phyloP scores from a whole-genome alignment of 768 basidiomycete genomes.

The Phallus indusiatus region DNA sequence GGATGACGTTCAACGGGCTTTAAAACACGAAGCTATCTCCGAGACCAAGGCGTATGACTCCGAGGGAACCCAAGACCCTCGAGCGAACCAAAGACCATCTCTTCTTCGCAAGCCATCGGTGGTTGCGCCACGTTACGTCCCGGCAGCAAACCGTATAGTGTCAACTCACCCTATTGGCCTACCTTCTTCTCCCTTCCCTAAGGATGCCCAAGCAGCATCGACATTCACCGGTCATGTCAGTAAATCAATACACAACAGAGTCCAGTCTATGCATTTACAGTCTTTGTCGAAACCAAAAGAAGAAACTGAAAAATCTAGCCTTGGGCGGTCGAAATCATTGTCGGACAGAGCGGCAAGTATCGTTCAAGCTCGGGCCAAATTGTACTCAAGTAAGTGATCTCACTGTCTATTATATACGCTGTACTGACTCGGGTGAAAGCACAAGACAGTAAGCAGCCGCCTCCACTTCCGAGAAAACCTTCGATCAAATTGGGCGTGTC shows the following conservation, averaged over 20 bases:
- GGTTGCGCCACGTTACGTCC: not conserved
- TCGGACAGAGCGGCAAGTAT: slow-evolving; percentile 21
- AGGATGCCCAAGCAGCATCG: not conserved
- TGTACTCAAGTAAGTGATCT: not conserved
- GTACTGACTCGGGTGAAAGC: not conserved
- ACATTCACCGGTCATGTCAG: not conserved
- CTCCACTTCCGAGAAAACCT: slow-evolving; percentile 6
- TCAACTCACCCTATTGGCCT: not conserved
- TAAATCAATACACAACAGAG: not conserved
- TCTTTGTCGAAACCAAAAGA: not conserved
- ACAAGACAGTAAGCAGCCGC: not conserved
- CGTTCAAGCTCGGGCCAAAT: slow-evolving; percentile 20
- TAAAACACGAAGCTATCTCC: not conserved
- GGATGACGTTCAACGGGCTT: not conserved
- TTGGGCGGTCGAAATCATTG: slow-evolving; percentile 10
- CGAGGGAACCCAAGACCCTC: not conserved
- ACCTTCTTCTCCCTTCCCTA: not conserved
- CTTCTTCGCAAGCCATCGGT: not conserved
- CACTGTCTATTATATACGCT: not conserved
- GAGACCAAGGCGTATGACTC: not conserved
- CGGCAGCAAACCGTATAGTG: not conserved
- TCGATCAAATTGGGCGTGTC: slow-evolving; percentile 22
- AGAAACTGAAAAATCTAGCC: not conserved
- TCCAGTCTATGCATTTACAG: slow-evolving; percentile 3
- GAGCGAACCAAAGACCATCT: not conserved